Percentiles rank a stretch among this genome's conserved stretches.
Conservation (phyloP, 164 flowering plant species). For the Tetracentron sinense region DNA sequence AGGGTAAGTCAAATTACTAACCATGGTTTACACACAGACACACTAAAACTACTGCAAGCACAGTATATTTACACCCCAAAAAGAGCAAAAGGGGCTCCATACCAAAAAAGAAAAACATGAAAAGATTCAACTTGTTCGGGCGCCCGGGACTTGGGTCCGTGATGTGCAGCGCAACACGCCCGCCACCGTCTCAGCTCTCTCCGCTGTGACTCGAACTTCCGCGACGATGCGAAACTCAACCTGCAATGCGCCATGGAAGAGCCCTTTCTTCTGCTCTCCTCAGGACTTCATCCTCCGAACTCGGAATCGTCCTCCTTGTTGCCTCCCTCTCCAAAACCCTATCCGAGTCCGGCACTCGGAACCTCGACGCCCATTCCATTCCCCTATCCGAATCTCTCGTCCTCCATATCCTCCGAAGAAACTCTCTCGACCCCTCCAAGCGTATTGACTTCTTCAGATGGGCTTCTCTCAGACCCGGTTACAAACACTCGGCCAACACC, state of each 20-base stretch:
- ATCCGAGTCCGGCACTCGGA: slow-evolving; percentile 43
- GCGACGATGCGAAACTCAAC: background rate
- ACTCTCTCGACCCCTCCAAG: slow-evolving; percentile 38
- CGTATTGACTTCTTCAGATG: slow-evolving; percentile 79
- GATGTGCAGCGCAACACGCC: slow-evolving; percentile 10
- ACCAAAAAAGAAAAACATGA: too few species aligned
- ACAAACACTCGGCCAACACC: slow-evolving; percentile 57
- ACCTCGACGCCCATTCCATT: slow-evolving; percentile 37
- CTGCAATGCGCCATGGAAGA: slow-evolving; percentile 12
- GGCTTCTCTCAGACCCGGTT: slow-evolving; percentile 51
- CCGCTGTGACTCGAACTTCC: background rate
- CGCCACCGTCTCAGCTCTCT: slow-evolving; percentile 1
- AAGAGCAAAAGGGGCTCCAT: too few species aligned
- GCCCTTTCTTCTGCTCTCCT: slow-evolving; percentile 9
- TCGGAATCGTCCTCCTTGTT: slow-evolving; percentile 49
- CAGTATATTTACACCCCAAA: too few species aligned
- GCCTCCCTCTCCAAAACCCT: slow-evolving; percentile 68
- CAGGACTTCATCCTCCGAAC: slow-evolving; percentile 17
- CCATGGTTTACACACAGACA: too few species aligned
- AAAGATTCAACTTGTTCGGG: too few species aligned
- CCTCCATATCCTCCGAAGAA: slow-evolving; percentile 51
- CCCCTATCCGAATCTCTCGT: slow-evolving; percentile 60
- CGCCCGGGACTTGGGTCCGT: too few species aligned
- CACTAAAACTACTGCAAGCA: too few species aligned
- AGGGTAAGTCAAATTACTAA: too few species aligned